These are phyloP conservation scores for Calendula officinalis DNA, from an alignment of 129 eudicot species.

Conservation along the genomic window DNA sequence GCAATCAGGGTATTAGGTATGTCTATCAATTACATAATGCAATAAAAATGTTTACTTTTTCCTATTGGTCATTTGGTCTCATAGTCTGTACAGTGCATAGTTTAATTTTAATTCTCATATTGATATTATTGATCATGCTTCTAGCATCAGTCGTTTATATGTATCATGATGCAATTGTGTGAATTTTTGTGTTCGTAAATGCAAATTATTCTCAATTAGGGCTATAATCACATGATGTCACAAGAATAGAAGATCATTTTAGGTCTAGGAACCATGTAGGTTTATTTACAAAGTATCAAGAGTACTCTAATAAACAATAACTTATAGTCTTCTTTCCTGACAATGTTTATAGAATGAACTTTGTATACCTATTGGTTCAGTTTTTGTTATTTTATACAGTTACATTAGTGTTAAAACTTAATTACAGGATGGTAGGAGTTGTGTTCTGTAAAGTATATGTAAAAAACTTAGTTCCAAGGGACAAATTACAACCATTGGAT, in stretches of 20 bases:
- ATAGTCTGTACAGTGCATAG: too few relatives aligned
- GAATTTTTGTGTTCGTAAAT: too few relatives aligned
- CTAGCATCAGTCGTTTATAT: too few relatives aligned
- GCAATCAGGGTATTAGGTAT: conserved; percentile 97
- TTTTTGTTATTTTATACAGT: neutral
- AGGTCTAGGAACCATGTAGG: neutral
- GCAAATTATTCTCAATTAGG: too few relatives aligned
- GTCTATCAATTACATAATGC: conserved; percentile 16
- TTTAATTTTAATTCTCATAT: neutral
- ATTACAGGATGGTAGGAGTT: conserved; percentile 1
- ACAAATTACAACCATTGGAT: too few relatives aligned
- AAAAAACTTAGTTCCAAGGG: too few relatives aligned
- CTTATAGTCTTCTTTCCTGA: too few relatives aligned
- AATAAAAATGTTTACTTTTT: conserved; percentile 1
- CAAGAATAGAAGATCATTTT: neutral
- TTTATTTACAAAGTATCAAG: neutral
- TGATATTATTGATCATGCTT: conserved; percentile 14
- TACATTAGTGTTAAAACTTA: neutral
- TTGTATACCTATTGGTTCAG: neutral
- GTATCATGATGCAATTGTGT: too few relatives aligned
- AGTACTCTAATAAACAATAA: too few relatives aligned
- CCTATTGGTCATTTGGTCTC: too few relatives aligned
- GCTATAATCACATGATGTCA: too few relatives aligned
- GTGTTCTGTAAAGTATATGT: too few relatives aligned
- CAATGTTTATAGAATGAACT: neutral